These are phyloP conservation scores for Macrolepiota albuminosa DNA, from an alignment of 768 basidiomycete genomes.

Conservation along the genomic window DNA sequence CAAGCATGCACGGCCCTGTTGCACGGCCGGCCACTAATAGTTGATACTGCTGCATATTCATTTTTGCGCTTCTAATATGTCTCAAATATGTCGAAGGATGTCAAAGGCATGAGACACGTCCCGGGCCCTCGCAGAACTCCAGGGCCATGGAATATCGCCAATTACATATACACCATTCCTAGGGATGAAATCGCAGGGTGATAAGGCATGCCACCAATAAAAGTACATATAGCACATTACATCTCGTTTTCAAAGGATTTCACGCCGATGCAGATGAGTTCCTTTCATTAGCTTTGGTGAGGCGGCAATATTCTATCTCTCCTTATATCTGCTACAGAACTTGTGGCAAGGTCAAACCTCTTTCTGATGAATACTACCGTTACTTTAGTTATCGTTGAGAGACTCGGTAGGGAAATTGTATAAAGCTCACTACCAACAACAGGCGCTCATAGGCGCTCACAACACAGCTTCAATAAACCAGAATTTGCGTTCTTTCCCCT, in stretches of 20 bases:
- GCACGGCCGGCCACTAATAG: too few species aligned
- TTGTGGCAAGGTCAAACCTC: slow-evolving; percentile 7
- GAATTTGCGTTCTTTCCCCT: neutral
- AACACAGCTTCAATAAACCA: slow-evolving; percentile 1
- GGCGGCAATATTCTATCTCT: neutral
- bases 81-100: too few species aligned
- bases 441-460: too few species aligned
- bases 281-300: neutral
- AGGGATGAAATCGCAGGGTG: neutral
- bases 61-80: too few species aligned
- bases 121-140: neutral
- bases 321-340: neutral
- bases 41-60: too few species aligned
- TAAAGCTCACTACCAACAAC: neutral
- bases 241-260: neutral
- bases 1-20: too few species aligned
- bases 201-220: neutral
- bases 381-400: neutral
- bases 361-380: neutral
- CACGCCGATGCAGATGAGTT: neutral
- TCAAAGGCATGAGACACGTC: neutral
- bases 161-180: neutral
- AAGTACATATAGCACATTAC: neutral
- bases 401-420: neutral
- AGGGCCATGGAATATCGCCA: neutral